Conservation (phyloP, 78 protist genomes). For the Acrasis kona region DNA sequence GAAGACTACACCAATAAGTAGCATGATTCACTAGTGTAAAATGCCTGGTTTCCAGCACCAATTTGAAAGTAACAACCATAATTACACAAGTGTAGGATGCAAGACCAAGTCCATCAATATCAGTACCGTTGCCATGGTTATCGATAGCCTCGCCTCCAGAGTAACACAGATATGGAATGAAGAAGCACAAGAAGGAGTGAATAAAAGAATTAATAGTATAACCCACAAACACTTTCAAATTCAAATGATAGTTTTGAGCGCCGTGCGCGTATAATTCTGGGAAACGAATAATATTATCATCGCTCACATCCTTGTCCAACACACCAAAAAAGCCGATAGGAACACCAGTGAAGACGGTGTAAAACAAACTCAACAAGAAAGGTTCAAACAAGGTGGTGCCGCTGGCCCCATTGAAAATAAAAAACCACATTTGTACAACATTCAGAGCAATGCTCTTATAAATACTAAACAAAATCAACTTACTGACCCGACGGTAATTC, state of each 20-base stretch:
- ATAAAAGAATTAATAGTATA: not conserved
- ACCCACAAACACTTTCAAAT: not conserved
- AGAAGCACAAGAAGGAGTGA: conserved; percentile 5
- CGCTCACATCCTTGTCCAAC: conserved; percentile 57
- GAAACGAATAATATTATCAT: not conserved
- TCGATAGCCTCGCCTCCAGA: not conserved
- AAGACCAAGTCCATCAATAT: not conserved
- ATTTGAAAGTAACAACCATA: conserved; percentile 4
- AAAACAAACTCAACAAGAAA: conserved; percentile 25
- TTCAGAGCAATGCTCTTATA: conserved; percentile 35
- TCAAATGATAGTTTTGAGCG: conserved; percentile 4
- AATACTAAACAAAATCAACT: conserved; percentile 46
- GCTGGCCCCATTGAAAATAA: conserved; percentile 1
- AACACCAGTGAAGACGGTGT: conserved; percentile 47
- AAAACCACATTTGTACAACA: conserved; percentile 17
- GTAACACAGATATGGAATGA: not conserved
- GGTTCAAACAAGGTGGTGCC: conserved; percentile 47
- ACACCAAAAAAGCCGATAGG: conserved; percentile 54
- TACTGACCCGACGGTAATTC: conserved; percentile 73
- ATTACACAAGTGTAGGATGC: not conserved
- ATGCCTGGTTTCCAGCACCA: not conserved
- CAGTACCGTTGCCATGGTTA: conserved; percentile 5
- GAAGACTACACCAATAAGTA: no score
- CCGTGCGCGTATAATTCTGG: conserved; percentile 5
- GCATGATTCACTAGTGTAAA: not conserved